These are phyloP conservation scores for Coniochaeta sp. DNA, from an alignment of 2,329 filamentous ascomycete species.

Conservation along the genomic window DNA sequence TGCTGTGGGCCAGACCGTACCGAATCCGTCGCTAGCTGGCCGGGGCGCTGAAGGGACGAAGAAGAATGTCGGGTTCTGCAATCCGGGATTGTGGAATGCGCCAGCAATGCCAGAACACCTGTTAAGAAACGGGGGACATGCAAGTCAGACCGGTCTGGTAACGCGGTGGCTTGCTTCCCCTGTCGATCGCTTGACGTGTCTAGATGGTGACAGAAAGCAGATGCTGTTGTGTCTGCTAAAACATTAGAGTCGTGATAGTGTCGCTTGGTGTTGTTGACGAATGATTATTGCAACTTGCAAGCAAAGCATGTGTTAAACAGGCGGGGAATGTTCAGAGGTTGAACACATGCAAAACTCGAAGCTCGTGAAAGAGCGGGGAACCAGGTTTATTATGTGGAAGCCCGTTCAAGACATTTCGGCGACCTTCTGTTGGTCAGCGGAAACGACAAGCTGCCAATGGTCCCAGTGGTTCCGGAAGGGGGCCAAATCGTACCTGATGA, in stretches of 20 bases:
- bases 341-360: background rate
- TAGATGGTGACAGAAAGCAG: too few species aligned
- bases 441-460: background rate
- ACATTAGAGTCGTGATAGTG: background rate
- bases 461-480: background rate
- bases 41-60: background rate
- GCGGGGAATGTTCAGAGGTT: background rate
- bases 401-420: background rate
- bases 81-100: background rate
- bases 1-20: constrained; percentile 7
- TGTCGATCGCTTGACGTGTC: background rate
- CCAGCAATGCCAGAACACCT: background rate
- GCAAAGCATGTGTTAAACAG: too few species aligned
- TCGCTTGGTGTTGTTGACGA: background rate
- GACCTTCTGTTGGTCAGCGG: background rate
- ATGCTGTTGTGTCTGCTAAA: background rate
- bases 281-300: too few species aligned
- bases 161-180: background rate
- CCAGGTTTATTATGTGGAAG: background rate
- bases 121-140: background rate
- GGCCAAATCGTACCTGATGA: too few species aligned
- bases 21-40: background rate
- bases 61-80: background rate
- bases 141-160: background rate
- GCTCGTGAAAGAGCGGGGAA: background rate